A percentile compares a stretch with the other conserved stretches of the same genome.
Evolutionary conservation across 139 green algal genomes (phyloP).

Genomic region (Ettlia oleoabundans): DNA sequence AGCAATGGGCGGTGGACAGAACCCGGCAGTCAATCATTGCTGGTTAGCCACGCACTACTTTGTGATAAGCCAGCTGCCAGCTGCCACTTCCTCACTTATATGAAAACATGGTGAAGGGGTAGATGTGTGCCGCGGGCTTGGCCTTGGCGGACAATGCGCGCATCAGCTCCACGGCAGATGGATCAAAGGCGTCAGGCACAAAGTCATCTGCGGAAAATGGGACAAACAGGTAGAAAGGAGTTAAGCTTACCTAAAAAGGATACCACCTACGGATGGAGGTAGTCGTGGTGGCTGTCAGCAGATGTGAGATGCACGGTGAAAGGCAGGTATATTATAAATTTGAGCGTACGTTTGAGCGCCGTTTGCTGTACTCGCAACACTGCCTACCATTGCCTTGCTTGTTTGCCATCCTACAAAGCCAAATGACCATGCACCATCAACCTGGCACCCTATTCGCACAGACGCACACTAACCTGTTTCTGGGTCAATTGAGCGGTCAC

Average conservation of each 20-base stretch:
- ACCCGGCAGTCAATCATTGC: too few relatives aligned
- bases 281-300: background rate
- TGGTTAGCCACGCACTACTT: too few relatives aligned
- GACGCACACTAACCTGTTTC: conserved; percentile 20
- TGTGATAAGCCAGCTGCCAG: background rate
- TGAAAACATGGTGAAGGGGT: conserved; percentile 93
- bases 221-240: conserved; percentile 24
- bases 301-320: too few relatives aligned
- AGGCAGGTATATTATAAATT: too few relatives aligned
- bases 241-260: background rate
- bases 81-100: conserved; percentile 30
- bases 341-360: too few relatives aligned
- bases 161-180: conserved; percentile 93
- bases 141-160: conserved; percentile 71
- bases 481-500: conserved; percentile 77
- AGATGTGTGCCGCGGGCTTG: conserved; percentile 83
- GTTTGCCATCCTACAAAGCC: too few relatives aligned
- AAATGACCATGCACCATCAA: background rate
- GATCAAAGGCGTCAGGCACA: conserved; percentile 85
- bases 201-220: conserved; percentile 53
- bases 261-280: too few relatives aligned
- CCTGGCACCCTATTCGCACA: background rate
- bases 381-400: too few relatives aligned
- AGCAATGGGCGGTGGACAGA: too few relatives aligned
- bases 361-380: too few relatives aligned